Percentiles rank a stretch among this genome's conserved stretches.
phyloP scores from a whole-genome alignment of 192 early-diverging fungal genomes.

The Umbelopsis sp. region DNA sequence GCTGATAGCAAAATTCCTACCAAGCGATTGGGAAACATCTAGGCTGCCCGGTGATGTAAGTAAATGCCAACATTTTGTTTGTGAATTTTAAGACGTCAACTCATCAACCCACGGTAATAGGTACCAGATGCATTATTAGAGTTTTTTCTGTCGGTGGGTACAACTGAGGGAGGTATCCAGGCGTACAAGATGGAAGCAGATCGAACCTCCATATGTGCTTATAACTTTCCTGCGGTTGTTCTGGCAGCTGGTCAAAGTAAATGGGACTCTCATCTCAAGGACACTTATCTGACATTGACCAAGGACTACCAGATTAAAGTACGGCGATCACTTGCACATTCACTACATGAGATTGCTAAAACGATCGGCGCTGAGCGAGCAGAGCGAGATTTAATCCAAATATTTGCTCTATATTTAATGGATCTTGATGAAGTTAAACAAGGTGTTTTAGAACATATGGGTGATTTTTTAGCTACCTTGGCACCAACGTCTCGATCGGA shows the following conservation, averaged over 20 bases:
- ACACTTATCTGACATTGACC: slow-evolving; percentile 40
- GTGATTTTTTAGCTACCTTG: slow-evolving; percentile 65
- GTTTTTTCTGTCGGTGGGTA: slow-evolving; percentile 44
- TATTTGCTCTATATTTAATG: slow-evolving; percentile 53
- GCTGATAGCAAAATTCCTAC: slow-evolving; percentile 55
- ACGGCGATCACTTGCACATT: slow-evolving; percentile 53
- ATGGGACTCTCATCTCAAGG: slow-evolving; percentile 55
- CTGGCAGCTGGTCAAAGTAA: slow-evolving; percentile 53
- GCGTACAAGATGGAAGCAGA: slow-evolving; percentile 51
- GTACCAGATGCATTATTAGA: slow-evolving; percentile 53
- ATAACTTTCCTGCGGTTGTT: slow-evolving; percentile 60
- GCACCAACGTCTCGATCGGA: slow-evolving; percentile 58
- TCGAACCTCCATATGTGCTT: slow-evolving; percentile 53
- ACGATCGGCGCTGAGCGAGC: slow-evolving; percentile 54
- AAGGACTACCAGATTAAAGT: slow-evolving; percentile 54
- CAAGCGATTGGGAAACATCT: slow-evolving; percentile 34
- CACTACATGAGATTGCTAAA: slow-evolving; percentile 55
- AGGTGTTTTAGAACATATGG: slow-evolving; percentile 64
- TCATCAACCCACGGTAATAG: background rate
- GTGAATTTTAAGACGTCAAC: too few relatives aligned
- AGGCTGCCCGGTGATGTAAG: slow-evolving; percentile 31
- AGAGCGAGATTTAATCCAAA: slow-evolving; percentile 48
- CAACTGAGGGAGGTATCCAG: slow-evolving; percentile 23
- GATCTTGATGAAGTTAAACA: slow-evolving; percentile 71
- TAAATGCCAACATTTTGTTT: too few relatives aligned